These are phyloP conservation scores for Neurospora discreta DNA, from an alignment of 495 filamentous ascomycete species.

Conservation along the genomic window DNA sequence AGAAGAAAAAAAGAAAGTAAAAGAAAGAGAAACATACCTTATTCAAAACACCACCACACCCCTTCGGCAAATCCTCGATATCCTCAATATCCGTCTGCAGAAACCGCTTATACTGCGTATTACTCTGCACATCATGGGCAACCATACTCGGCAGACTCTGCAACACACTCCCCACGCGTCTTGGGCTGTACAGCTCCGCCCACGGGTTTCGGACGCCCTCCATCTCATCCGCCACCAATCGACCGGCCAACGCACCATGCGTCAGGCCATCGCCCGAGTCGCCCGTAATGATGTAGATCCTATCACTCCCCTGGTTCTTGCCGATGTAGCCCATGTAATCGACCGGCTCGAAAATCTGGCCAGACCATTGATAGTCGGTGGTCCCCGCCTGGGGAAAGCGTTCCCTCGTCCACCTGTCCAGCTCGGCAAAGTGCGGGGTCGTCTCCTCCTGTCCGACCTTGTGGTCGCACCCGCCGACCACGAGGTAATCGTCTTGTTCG, in stretches of 20 bases:
- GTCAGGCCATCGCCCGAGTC: constrained; percentile 52
- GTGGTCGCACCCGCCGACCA: constrained; percentile 50
- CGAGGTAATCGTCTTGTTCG: constrained; percentile 43
- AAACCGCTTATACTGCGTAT: constrained; percentile 45
- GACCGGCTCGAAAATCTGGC: constrained; percentile 46
- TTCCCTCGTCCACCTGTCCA: constrained; percentile 41
- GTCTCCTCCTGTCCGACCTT: constrained; percentile 47
- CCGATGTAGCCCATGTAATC: constrained; percentile 48
- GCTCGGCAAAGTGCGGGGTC: constrained; percentile 28
- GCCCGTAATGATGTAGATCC: constrained; percentile 44
- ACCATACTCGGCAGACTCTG: constrained; percentile 29
- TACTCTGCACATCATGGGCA: constrained; percentile 40
- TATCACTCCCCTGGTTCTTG: constrained; percentile 38
- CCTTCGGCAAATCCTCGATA: constrained; percentile 42
- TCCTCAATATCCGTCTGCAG: constrained; percentile 43
- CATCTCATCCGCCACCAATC: constrained; percentile 44
- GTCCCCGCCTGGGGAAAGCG: constrained; percentile 39
- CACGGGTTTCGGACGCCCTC: constrained; percentile 36
- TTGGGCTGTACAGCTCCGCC: constrained; percentile 39
- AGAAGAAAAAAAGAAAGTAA: not conserved
- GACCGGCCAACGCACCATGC: constrained; percentile 42
- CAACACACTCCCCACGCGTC: constrained; percentile 22
- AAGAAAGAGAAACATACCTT: constrained; percentile 12
- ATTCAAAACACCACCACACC: constrained; percentile 43
- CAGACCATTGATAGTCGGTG: constrained; percentile 45